A percentile compares a stretch with the other conserved stretches of the same genome.
Conservation (phyloP, 176 grass and related monocot species). For the Tuctoria greenei region DNA sequence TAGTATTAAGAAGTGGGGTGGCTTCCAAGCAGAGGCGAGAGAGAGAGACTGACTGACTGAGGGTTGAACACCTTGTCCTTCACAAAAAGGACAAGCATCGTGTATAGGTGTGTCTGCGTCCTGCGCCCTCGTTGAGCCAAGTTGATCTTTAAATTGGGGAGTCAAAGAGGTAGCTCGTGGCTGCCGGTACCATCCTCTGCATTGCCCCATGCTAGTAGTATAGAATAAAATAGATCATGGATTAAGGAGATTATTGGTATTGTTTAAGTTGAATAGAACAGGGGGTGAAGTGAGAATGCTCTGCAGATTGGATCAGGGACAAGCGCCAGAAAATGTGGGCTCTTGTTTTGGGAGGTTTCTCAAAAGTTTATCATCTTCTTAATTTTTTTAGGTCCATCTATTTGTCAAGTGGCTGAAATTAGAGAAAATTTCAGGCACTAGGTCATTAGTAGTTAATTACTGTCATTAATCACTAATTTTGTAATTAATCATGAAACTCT, state of each 20-base stretch:
- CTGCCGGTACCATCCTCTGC: conserved; percentile 6
- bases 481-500: too few relatives aligned
- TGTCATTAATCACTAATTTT: too few relatives aligned
- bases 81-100: conserved; percentile 39
- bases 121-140: background rate
- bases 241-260: background rate
- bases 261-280: too few relatives aligned
- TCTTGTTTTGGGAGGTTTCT: too few relatives aligned
- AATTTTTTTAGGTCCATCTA: too few relatives aligned
- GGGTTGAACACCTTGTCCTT: background rate
- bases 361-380: too few relatives aligned
- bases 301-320: background rate
- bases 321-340: background rate
- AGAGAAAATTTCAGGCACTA: too few relatives aligned
- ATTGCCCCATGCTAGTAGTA: background rate
- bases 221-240: background rate
- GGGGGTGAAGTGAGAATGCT: too few relatives aligned
- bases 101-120: conserved; percentile 19
- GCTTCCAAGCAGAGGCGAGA: conserved; percentile 2
- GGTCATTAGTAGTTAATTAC: too few relatives aligned
- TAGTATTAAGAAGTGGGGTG: background rate
- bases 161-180: conserved; percentile 41
- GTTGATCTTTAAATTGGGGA: conserved; percentile 34
- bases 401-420: too few relatives aligned
- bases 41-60: background rate